A percentile compares a stretch with the other conserved stretches of the same genome.
Conservation (phyloP, 1,284 basidiomycete genomes). For the Ceratobasidium sp. region DNA sequence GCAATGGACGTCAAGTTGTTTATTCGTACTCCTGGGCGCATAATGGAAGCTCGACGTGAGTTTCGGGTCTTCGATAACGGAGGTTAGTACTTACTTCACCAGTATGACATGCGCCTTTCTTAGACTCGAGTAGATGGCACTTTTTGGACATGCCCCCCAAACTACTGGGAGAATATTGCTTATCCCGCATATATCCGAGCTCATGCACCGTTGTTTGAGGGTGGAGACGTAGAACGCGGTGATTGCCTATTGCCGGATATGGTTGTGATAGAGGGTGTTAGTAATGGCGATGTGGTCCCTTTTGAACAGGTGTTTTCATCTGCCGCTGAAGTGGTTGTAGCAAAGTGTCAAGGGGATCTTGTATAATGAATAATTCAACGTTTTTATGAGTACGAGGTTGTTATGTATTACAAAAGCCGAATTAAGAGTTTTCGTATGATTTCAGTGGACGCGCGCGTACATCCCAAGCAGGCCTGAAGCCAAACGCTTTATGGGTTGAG, state of each 20-base stretch:
- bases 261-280: not conserved
- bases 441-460: too few species aligned
- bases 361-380: too few species aligned
- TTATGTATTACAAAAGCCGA: too few species aligned
- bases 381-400: too few species aligned
- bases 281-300: too few species aligned
- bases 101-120: not conserved
- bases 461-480: too few species aligned
- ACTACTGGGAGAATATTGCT: conserved; percentile 3
- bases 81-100: not conserved
- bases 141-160: not conserved
- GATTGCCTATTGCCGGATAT: not conserved
- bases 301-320: too few species aligned
- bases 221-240: not conserved
- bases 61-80: conserved; percentile 1
- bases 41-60: not conserved
- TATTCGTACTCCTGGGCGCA: not conserved
- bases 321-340: too few species aligned
- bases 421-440: too few species aligned
- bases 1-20: not conserved
- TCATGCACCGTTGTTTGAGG: not conserved
- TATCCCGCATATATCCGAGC: conserved; percentile 22
- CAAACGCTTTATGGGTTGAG: too few species aligned
- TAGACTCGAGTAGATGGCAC: not conserved
- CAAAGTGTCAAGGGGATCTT: too few species aligned